These are phyloP conservation scores for Polychytrium aggregatum DNA, from an alignment of 192 early-diverging fungal genomes.

Conservation along the genomic window DNA sequence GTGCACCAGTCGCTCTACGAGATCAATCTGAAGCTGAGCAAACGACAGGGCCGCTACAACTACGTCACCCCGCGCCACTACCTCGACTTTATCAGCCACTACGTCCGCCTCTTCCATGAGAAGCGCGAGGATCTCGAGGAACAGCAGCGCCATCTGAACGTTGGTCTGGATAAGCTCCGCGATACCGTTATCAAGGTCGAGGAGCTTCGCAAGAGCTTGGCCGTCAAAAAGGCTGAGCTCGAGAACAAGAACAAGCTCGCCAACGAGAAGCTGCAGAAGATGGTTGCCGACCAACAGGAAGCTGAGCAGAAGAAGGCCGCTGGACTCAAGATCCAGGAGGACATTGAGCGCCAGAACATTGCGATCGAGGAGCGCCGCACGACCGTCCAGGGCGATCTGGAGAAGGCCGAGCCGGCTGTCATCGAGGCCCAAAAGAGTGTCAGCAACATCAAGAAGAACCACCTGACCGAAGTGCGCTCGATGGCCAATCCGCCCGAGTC, in stretches of 20 bases:
- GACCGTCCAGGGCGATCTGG: conserved; percentile 80
- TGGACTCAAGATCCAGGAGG: conserved; percentile 66
- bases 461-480: conserved; percentile 87
- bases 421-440: conserved; percentile 89
- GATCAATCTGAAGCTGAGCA: conserved; percentile 71
- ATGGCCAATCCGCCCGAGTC: conserved; percentile 96
- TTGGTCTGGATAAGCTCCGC: conserved; percentile 91
- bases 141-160: conserved; percentile 95
- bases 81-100: conserved; percentile 94
- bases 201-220: conserved; percentile 78
- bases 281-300: conserved; percentile 88
- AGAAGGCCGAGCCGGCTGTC: conserved; percentile 95
- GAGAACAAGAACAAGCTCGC: conserved; percentile 80
- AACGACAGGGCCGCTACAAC: conserved; percentile 68
- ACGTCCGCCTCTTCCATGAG: conserved; percentile 76
- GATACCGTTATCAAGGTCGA: conserved; percentile 93
- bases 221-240: conserved; percentile 74
- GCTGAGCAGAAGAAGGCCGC: conserved; percentile 81
- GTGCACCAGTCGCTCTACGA: conserved; percentile 85
- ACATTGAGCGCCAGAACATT: conserved; percentile 59
- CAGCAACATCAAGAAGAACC: conserved; percentile 89
- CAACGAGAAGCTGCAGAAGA: conserved; percentile 89
- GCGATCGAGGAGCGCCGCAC: conserved; percentile 68
- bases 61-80: conserved; percentile 96
- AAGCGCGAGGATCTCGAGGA: conserved; percentile 94